Evolutionary conservation across 2,329 filamentous ascomycete species (phyloP), one percentile per base, ranked within the genome.

Genomic region (Emergomyces orientalis): DNA sequence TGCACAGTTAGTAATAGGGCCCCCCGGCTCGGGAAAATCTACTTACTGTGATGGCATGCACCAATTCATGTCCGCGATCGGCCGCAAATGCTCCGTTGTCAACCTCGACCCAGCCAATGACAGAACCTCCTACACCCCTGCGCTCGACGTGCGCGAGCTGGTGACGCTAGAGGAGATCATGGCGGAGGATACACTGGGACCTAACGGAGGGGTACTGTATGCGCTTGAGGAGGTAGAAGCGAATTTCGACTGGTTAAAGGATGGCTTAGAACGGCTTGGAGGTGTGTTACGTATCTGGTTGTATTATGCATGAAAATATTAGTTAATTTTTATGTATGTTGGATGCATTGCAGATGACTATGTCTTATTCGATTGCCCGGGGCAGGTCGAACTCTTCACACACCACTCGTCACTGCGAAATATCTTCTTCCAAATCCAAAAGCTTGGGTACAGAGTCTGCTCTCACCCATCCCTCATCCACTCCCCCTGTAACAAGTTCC

Each of bases 1-100:
- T 64, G 81, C 80, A n/a, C 89, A 96, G 78, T 86, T 97, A 52
- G 86, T 96, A 45, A 86, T 96, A 70, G 94, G 94, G n/a, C 93
- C 92, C 68, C 94, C 94, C 7, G 94, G 94, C 71, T 87, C 91
- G 37, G 94, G 94, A 65, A 99, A 99, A 79, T 97, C 91, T 67
- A 99, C 94, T 8, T 97, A 96, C 75, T 97, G 93, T 81, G 91
- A 97, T 86, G 94, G 94, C 73, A 96, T 99, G 89, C 90, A 97
- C 73, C 94, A 99, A 78, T 99, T 99, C 79, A 88, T 97, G 82
- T 88, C 88, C 67, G 93, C 94, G 66, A 96, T 99, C 73, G 91
- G 92, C 65, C 88, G 94, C 63, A 92, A 95, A 76, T 96, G 91
- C 80, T 95, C 91, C 19, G 87, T 97, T 45, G 90, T 97, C 64